Evolutionary conservation across 495 filamentous ascomycete genomes (phyloP).

Genomic region (Aspergillus ostianus): DNA sequence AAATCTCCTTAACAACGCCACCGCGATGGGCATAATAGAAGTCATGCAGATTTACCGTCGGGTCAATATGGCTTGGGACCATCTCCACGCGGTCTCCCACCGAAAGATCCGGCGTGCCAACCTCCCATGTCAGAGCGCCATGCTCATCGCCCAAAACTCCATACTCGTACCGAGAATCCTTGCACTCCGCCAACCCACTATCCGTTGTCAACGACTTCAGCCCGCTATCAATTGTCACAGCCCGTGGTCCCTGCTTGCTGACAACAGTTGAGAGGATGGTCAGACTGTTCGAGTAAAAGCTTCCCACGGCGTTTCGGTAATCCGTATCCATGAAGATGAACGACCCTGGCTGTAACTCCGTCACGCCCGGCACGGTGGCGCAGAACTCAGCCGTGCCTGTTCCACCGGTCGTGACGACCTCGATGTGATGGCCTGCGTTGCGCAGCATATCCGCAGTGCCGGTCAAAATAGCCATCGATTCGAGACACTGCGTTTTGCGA

Average conservation of each 20-base stretch:
- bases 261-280: conserved; percentile 35
- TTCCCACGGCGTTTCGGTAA: conserved; percentile 38
- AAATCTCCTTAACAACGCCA: conserved; percentile 36
- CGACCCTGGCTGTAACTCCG: conserved; percentile 39
- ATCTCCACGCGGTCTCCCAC: conserved; percentile 39
- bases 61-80: conserved; percentile 42
- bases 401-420: conserved; percentile 36
- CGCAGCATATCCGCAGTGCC: conserved; percentile 28
- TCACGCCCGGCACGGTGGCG: conserved; percentile 36
- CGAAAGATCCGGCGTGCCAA: conserved; percentile 20
- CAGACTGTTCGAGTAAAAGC: conserved; percentile 37
- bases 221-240: conserved; percentile 36
- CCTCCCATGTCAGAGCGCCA: conserved; percentile 34
- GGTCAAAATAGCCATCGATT: conserved; percentile 32
- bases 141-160: conserved; percentile 39
- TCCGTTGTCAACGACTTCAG: conserved; percentile 41
- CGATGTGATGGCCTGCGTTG: conserved; percentile 29
- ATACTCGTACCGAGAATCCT: conserved; percentile 31
- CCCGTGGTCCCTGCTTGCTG: conserved; percentile 32
- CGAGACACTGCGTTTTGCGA: conserved; percentile 28
- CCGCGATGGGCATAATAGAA: conserved; percentile 35
- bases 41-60: conserved; percentile 39
- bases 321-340: conserved; percentile 47
- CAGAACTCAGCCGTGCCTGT: conserved; percentile 41
- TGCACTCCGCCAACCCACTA: conserved; percentile 39